Evolutionary conservation across 805 yeast genomes (phyloP), one percentile per base, ranked within the genome.

Genomic region (Sungouiella blattae): DNA sequence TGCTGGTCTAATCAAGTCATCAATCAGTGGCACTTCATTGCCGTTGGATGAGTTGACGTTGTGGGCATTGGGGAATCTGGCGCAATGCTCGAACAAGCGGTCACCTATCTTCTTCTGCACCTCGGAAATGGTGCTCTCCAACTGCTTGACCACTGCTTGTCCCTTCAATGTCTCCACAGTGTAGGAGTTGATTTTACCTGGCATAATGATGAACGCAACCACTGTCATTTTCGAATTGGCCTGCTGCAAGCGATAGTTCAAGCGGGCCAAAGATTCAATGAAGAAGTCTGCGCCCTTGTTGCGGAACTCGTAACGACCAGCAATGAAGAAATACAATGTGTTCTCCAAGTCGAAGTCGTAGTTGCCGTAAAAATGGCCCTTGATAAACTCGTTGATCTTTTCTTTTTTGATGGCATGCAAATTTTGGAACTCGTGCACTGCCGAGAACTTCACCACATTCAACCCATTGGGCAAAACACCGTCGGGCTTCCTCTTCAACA

Each of bases 141-240:
- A 74, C 36, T 95, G 94, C 58, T 83, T 83, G 47, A 89, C 83
- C 30, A 89, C 97, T 1, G 98, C 97, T 64, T 93, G 98, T 29
- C 96, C 95, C 65, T 83, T 86, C 50, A 91, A 74, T 4, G 98
- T 93, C 58, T 91, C 98, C 21, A 88, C 95, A 2, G 98, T 93
- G 62, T 87, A 91, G 0, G 97, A 89, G 52, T 85, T 82, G 37
- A 95, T 89, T 33, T 81, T 78, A 12, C 97, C 98, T 3, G 98
- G 98, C 98, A 93, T 93, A 62, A 91, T 91, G 53, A 91, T 87
- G 57, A 91, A 91, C 8, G 98, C 98, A 28, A 91, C 97, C 14
- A 91, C 93, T 0, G 98, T 91, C 72, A 82, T 84, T 50, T 83
- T 86, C 5, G 96, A 84, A 27, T 87, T 87, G 4, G 78, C 62